Base-by-base conservation (phyloP, 257 asterid species). In the Ligustrum vulgare region DNA sequence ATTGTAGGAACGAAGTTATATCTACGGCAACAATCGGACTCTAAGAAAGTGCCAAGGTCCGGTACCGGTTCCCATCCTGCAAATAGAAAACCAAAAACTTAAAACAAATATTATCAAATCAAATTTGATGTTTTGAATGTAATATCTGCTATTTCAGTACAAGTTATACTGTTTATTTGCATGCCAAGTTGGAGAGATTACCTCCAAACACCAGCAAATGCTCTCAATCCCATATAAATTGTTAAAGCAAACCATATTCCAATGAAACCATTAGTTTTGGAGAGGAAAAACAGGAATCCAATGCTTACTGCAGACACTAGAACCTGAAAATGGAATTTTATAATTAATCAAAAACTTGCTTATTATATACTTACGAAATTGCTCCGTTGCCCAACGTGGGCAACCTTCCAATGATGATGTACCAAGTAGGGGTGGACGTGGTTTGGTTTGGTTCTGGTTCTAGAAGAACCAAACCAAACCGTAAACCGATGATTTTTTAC, bases 31-130 rank as follows among this genome's bases (percentile, higher is more conserved):
- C 3, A 65, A 28, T 56, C 83, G 70, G 32, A 77, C 32, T 77
- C 78, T 84, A 7, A 94, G 94, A 78, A 91, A 94, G 31, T 77
- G 72, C 98, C 98, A 94, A 0, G 98, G 97, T 51, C 97, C 98
- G 39, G 94, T 89, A 56, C 94, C 97, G 12, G 93, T 90, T 69
- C 94, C 96, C 87, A 94, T 90, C 83, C 98, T 93, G 91, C 78
- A 75, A 79, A 70, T 31, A 28, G 3, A n/a, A 36, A 13, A 8
- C 5, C 37, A 63, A 20, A 25, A 37, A 1, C 0, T 36, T 22
- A 43, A 43, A 43, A 43, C 51, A 4, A 11, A 43, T 12, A 11
- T 11, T 43, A 1, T 43, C 18, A 43, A 43, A 3, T 41, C 13
- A 41, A 41, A 9, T 10, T 10, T 10, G 47, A 41, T 9, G 47